Evolutionary conservation across 768 basidiomycete genomes (phyloP).

Genomic region (Pulveroboletus sp.): DNA sequence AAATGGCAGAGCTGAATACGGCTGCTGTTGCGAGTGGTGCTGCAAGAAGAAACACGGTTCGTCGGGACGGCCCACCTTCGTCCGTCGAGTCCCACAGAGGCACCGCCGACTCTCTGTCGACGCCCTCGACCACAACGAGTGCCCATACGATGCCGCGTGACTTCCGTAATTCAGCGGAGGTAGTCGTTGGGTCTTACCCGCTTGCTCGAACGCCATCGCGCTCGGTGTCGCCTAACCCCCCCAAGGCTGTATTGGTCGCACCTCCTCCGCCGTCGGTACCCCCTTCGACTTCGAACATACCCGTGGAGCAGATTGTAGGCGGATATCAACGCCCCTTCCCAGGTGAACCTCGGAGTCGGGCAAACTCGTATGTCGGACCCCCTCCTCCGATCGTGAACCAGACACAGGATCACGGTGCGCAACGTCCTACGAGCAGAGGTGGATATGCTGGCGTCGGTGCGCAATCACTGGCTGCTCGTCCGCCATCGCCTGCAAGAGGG

Average conservation of each 20-base stretch:
- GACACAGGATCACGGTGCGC: slow-evolving; percentile 33
- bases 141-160: slow-evolving; percentile 37
- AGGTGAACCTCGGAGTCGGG: slow-evolving; percentile 65
- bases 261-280: slow-evolving; percentile 41
- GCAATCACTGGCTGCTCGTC: slow-evolving; percentile 58
- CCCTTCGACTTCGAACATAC: slow-evolving; percentile 43
- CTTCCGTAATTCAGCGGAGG: slow-evolving; percentile 70
- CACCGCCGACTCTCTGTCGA: slow-evolving; percentile 20
- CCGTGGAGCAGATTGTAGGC: slow-evolving; percentile 66
- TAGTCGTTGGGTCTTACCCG: slow-evolving; percentile 77
- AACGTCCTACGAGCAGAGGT: slow-evolving; percentile 51
- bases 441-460: slow-evolving; percentile 84
- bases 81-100: slow-evolving; percentile 24
- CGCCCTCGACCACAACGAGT: slow-evolving; percentile 24
- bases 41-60: slow-evolving; percentile 21
- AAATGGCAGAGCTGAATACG: slow-evolving; percentile 51
- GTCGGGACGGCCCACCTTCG: slow-evolving; percentile 20
- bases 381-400: slow-evolving; percentile 27
- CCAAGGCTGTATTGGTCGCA: slow-evolving; percentile 73
- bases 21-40: slow-evolving; percentile 21
- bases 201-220: slow-evolving; percentile 48
- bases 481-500: slow-evolving; percentile 48
- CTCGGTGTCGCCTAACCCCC: slow-evolving; percentile 67
- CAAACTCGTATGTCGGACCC: slow-evolving; percentile 41
- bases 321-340: slow-evolving; percentile 85